phyloP scores from a whole-genome alignment of 2,329 filamentous ascomycete species.

The Aureobasidium subglaciale region DNA sequence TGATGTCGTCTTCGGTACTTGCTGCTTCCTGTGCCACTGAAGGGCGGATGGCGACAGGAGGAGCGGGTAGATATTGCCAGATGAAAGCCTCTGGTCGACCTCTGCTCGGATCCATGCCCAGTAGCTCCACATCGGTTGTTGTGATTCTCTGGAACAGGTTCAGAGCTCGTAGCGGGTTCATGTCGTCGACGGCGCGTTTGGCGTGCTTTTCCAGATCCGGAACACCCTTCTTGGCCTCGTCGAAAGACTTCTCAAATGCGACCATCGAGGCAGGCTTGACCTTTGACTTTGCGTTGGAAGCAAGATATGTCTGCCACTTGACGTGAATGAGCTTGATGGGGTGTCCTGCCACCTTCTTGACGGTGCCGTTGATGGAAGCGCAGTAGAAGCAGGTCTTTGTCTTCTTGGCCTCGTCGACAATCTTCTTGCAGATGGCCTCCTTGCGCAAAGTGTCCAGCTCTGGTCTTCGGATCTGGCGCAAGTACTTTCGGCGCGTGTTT shows the following conservation, averaged over 20 bases:
- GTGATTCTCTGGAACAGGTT: conserved; percentile 88
- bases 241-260: conserved; percentile 79
- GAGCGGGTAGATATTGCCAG: conserved; percentile 92
- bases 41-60: conserved; percentile 87
- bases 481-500: conserved; percentile 64
- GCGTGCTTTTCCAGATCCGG: conserved; percentile 83
- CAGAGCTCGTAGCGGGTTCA: conserved; percentile 81
- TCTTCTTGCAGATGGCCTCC: conserved; percentile 75
- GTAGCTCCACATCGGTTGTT: conserved; percentile 77
- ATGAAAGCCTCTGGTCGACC: conserved; percentile 95
- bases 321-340: conserved; percentile 93
- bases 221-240: conserved; percentile 67
- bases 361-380: conserved; percentile 75
- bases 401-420: conserved; percentile 86
- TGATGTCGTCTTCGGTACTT: conserved; percentile 93
- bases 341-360: conserved; percentile 73
- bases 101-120: conserved; percentile 71
- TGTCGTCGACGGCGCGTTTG: conserved; percentile 86
- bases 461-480: conserved; percentile 74
- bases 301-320: conserved; percentile 82
- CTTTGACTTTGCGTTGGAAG: conserved; percentile 81
- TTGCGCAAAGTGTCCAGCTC: conserved; percentile 81
- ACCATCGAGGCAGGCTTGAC: conserved; percentile 72
- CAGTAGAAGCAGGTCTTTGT: conserved; percentile 76
- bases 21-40: conserved; percentile 89